These are phyloP conservation scores for Amauroascus niger DNA, from an alignment of 2,329 filamentous ascomycete genomes.

Conservation along the genomic window DNA sequence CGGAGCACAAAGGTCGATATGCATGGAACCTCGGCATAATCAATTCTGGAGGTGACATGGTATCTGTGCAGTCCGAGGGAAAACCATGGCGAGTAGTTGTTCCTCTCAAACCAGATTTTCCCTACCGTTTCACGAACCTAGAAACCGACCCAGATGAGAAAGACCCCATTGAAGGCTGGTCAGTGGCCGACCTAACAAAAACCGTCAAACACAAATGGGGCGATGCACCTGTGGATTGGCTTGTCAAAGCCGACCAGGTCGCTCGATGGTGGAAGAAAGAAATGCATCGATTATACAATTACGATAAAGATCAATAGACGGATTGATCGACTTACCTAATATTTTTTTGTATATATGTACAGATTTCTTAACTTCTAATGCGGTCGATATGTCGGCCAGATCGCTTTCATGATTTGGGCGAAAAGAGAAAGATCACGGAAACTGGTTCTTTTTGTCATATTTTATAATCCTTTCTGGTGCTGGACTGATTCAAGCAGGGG, in stretches of 20 bases:
- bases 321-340: not conserved
- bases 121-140: constrained; percentile 30
- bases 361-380: constrained; percentile 8
- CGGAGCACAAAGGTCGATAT: constrained; percentile 26
- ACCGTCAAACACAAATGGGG: constrained; percentile 24
- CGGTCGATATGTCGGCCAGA: constrained; percentile 1
- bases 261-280: constrained; percentile 35
- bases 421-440: not conserved
- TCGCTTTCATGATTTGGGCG: not conserved
- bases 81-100: constrained; percentile 64
- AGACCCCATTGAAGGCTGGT: constrained; percentile 27
- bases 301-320: constrained; percentile 11
- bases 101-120: constrained; percentile 66
- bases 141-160: constrained; percentile 29
- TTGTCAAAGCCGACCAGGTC: constrained; percentile 29
- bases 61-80: constrained; percentile 67
- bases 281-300: constrained; percentile 19
- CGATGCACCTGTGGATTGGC: constrained; percentile 30
- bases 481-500: not conserved
- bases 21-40: constrained; percentile 30
- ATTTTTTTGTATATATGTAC: constrained; percentile 1
- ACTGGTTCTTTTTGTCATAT: not conserved
- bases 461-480: not conserved
- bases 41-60: constrained; percentile 39
- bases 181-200: constrained; percentile 22